Evolutionary conservation across 1,139 yeast species (phyloP).

Genomic region (Magnusiomyces fungicola): DNA sequence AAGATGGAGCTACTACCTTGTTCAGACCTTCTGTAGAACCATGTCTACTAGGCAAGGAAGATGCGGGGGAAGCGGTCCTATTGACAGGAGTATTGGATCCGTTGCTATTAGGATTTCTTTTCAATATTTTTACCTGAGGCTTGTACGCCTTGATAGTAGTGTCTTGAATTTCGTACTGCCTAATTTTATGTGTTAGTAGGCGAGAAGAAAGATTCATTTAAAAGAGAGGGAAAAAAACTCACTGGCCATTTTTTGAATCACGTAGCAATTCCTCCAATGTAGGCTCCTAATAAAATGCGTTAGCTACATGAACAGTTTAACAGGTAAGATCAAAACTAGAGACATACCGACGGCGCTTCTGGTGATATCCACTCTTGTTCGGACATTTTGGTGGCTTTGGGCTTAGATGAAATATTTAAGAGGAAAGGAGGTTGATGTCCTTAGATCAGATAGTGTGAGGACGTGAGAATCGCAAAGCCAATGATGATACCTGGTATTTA

Average conservation of each 20-base stretch:
- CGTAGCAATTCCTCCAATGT: not conserved
- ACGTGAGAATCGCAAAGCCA: too few relatives aligned
- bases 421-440: too few relatives aligned
- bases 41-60: not conserved
- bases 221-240: not conserved
- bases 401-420: too few relatives aligned
- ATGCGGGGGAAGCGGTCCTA: not conserved
- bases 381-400: not conserved
- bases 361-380: not conserved
- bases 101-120: slow-evolving; percentile 9
- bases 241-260: not conserved
- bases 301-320: too few relatives aligned
- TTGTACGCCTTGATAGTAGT: slow-evolving; percentile 11
- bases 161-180: slow-evolving; percentile 11
- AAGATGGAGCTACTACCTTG: not conserved
- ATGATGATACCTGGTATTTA: too few relatives aligned
- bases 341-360: not conserved
- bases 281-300: not conserved
- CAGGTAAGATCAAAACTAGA: too few relatives aligned
- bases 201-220: not conserved
- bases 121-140: slow-evolving; percentile 12
- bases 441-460: too few relatives aligned
- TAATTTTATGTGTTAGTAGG: not conserved
- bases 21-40: not conserved
- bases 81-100: slow-evolving; percentile 4